These are phyloP conservation scores for Dianthus caryophyllus DNA, from an alignment of 148 eudicot genomes.

Conservation along the genomic window DNA sequence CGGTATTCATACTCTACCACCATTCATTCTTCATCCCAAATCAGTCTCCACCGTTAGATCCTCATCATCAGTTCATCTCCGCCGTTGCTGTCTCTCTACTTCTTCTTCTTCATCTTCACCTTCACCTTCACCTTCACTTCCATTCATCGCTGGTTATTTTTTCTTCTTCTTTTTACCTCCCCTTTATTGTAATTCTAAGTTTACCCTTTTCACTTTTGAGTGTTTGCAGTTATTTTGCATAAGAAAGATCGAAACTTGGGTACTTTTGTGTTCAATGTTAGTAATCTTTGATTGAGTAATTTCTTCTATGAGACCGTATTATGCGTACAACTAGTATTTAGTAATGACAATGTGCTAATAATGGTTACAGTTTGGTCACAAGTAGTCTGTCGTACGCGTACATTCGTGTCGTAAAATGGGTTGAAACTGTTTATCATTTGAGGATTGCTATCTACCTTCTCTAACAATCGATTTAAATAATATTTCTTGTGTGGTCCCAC, in stretches of 20 bases:
- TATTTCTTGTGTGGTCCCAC: too few species aligned
- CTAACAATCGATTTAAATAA: too few species aligned
- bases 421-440: too few species aligned
- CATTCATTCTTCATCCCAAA: not conserved
- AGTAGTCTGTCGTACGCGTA: too few species aligned
- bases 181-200: not conserved
- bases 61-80: constrained; percentile 13
- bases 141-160: constrained; percentile 10
- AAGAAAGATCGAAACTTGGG: not conserved
- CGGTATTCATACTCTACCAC: constrained; percentile 19
- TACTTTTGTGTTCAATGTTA: not conserved
- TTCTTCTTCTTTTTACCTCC: not conserved
- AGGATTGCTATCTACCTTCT: too few species aligned
- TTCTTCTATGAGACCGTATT: too few species aligned
- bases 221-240: not conserved
- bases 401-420: too few species aligned
- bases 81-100: constrained; percentile 15
- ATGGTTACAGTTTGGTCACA: too few species aligned
- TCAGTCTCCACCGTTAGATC: constrained; percentile 22
- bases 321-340: too few species aligned
- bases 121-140: constrained; percentile 13
- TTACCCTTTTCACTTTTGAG: not conserved
- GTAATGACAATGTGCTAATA: too few species aligned
- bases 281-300: not conserved
- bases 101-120: constrained; percentile 15